Evolutionary conservation across 1,284 basidiomycete genomes (phyloP), one percentile per base, ranked within the genome.

Genomic region (Athelia sp.): DNA sequence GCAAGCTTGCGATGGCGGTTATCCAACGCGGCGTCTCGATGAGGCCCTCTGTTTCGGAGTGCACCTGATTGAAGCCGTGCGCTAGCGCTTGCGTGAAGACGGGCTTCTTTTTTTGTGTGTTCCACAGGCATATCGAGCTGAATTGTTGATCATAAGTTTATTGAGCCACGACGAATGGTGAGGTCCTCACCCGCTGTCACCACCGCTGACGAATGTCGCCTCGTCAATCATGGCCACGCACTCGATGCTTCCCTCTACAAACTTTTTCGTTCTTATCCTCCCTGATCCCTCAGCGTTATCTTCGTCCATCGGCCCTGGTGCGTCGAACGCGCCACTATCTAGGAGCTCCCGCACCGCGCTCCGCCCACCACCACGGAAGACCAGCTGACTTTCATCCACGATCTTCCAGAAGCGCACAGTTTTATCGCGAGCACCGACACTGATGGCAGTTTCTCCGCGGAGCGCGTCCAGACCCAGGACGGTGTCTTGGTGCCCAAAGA

Each of bases 341-440:
- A 95, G 58, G 10, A 93, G 78, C 56, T 93, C 89, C 46, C 90
- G 72, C 54, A 90, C 73, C 34, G 81, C 78, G 66, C 86, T 93
- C 56, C 80, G 79, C 2, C 88, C 91, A 11, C 96, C 97, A 22
- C 93, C 95, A 38, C 97, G 80, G 60, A 99, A 98, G 2, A 99
- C 94, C 23, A 99, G 75, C 65, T 99, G 97, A 19, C 83, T 90
- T 70, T 98, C 95, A 53, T 99, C 96, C 36, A 88, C 84, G 47
- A 99, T 88, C 71, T 98, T 98, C 96, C 96, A 99, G 70, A 84
- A 98, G 21, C 96, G 79, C 55, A 87, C 82, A 0, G 94, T 97
- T 58, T 93, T 88, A 71, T 99, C 96, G 22, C 94, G 74, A 1
- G 86, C 90, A 10, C 97, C 96, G 0, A 88, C 88, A 32, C 87